Evolutionary conservation across 768 basidiomycete genomes (phyloP), one percentile per base, ranked within the genome.

Genomic region (Pisolithus albus): DNA sequence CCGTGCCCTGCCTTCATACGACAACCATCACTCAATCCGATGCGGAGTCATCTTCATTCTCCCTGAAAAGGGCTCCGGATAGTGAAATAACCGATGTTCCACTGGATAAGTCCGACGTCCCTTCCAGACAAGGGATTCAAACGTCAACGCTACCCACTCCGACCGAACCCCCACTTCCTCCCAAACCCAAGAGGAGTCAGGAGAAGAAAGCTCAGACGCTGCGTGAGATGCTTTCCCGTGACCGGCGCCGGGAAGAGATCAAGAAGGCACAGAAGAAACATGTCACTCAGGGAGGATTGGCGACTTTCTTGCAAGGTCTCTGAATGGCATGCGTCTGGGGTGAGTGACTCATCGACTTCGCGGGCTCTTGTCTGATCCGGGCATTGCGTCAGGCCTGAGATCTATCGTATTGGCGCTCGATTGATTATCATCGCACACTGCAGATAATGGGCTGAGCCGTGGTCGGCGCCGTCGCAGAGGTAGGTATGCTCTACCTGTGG

Each of bases 221-320:
- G 39, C 84, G 81, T 62, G 75, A 80, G 40, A 75, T 90, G 72
- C 71, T 89, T 32, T 75, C 75, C 24, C 77, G 78, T 38, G 85
- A 83, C 55, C 78, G 75, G 58, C 72, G 78, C 60, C 69, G 70
- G 46, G 71, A 69, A 57, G 65, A 68, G 62, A 58, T 56, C 51
- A 53, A 24, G 45, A 56, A 60, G 64, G 49, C 54, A 2, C 57
- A 38, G 7, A 60, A 57, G 42, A 57, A 49, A 45, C 63, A 54
- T 47, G 68, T 59, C 44, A 58, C 56, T 15, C 58, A 52, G 4
- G 69, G 64, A 24, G 76, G 78, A 18, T 68, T 87, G 30, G 76
- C 82, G 4, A 76, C 77, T 30, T 86, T 85, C 62, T 49, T 65
- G 57, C 56, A 61, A 37, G 48, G 52, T 16, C 62, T 65, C 21